Percentiles rank a stretch among this genome's conserved stretches.
Evolutionary conservation across 2,329 filamentous ascomycete genomes (phyloP).

Genomic region (Fonsecaea nubica): DNA sequence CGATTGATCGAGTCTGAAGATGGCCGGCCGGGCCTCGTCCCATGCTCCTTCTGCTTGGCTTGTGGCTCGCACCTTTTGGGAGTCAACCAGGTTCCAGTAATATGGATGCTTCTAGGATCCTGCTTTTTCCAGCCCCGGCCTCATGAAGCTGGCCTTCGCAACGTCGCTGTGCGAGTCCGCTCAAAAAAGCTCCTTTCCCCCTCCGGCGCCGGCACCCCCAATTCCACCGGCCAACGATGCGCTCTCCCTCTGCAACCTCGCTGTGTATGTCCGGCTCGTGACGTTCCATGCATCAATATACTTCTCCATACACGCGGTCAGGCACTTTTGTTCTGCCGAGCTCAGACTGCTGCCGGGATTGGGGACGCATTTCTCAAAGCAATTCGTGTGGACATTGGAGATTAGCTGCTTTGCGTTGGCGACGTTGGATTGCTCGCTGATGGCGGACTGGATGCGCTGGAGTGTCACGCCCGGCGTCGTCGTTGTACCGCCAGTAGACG

Average conservation of each 20-base stretch:
- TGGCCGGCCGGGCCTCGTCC: not conserved
- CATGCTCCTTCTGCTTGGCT: not conserved
- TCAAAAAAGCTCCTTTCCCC: conserved; percentile 35
- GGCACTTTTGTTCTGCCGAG: conserved; percentile 71
- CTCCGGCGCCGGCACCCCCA: conserved; percentile 6
- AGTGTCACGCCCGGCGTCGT: conserved; percentile 29
- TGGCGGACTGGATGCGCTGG: conserved; percentile 55
- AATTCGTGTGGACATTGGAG: conserved; percentile 80
- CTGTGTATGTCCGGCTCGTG: conserved; percentile 72
- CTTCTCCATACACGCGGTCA: conserved; percentile 81
- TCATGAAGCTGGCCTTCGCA: not conserved
- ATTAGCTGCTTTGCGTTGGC: conserved; percentile 74
- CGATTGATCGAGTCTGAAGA: not conserved
- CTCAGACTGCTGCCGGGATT: conserved; percentile 72
- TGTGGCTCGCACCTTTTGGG: not conserved
- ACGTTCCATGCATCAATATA: conserved; percentile 82
- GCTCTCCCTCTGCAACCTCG: conserved; percentile 66
- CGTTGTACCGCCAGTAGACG: conserved; percentile 34
- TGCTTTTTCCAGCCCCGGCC: not conserved
- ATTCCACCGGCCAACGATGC: not conserved
- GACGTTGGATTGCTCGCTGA: conserved; percentile 70
- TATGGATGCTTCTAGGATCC: not conserved
- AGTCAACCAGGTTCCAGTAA: not conserved
- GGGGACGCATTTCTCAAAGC: conserved; percentile 78
- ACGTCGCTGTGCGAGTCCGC: not conserved